Conservation (phyloP, 176 grass and related monocot species). For the Musa itinerans region DNA sequence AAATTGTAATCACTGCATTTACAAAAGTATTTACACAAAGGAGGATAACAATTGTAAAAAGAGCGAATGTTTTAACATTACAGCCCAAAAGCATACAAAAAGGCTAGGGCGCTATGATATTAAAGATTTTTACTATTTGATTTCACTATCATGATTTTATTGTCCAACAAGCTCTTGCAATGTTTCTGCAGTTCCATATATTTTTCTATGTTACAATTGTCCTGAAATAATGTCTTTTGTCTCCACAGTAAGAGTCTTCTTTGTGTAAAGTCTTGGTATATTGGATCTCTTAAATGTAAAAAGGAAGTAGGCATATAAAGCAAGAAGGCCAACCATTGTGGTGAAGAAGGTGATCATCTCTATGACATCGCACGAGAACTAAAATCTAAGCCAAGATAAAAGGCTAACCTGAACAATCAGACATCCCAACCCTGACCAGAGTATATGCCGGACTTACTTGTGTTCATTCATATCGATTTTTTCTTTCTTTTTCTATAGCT, state of each 20-base stretch:
- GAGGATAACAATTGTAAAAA: too few species aligned
- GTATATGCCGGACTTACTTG: constrained; percentile 78
- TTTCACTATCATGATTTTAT: constrained; percentile 17
- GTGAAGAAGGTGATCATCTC: constrained; percentile 91
- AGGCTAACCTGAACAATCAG: constrained; percentile 67
- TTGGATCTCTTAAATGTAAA: constrained; percentile 81
- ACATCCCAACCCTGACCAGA: constrained; percentile 72
- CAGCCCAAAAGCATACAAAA: too few species aligned
- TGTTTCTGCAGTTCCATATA: too few species aligned
- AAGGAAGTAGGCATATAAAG: constrained; percentile 79
- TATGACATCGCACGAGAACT: constrained; percentile 98
- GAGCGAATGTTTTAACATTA: too few species aligned
- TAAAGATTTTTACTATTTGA: too few species aligned
- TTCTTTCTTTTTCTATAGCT: constrained; percentile 56
- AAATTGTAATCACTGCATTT: too few species aligned
- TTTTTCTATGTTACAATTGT: constrained; percentile 57
- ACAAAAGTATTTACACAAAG: too few species aligned
- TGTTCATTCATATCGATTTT: constrained; percentile 71
- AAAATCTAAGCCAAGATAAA: constrained; percentile 90
- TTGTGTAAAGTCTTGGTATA: constrained; percentile 87
- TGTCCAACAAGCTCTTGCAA: too few species aligned
- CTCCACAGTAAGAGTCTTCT: constrained; percentile 57
- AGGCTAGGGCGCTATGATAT: too few species aligned
- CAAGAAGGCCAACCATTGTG: constrained; percentile 56
- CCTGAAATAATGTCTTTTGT: constrained; percentile 62